phyloP scores from a whole-genome alignment of 2,329 filamentous ascomycete genomes.

The Fusarium euwallaceae region DNA sequence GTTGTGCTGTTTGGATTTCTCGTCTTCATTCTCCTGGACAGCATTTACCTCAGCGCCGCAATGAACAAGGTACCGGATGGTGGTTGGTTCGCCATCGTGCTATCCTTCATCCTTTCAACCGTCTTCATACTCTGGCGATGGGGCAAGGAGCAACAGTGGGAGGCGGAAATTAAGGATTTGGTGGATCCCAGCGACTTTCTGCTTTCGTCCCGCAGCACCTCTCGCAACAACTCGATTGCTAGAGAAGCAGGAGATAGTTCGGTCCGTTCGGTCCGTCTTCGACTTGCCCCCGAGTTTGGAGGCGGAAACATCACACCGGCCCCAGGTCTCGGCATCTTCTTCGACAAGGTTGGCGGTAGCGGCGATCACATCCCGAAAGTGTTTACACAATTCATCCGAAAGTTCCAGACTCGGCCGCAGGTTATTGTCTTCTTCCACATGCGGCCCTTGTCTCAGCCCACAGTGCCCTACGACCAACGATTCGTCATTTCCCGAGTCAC shows the following conservation, averaged over 20 bases:
- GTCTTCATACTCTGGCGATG: slow-evolving; percentile 83
- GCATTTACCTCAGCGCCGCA: slow-evolving; percentile 76
- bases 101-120: slow-evolving; percentile 71
- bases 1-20: slow-evolving; percentile 74
- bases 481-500: slow-evolving; percentile 60
- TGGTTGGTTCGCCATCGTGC: slow-evolving; percentile 81
- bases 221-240: slow-evolving; percentile 42
- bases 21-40: slow-evolving; percentile 75
- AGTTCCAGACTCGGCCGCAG: slow-evolving; percentile 76
- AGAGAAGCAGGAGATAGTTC: slow-evolving; percentile 31
- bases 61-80: slow-evolving; percentile 81
- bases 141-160: slow-evolving; percentile 84
- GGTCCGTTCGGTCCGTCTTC: slow-evolving; percentile 38
- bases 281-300: slow-evolving; percentile 56
- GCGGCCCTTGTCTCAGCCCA: slow-evolving; percentile 71
- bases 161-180: slow-evolving; percentile 73
- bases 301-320: slow-evolving; percentile 61
- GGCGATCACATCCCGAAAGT: slow-evolving; percentile 56
- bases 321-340: slow-evolving; percentile 77
- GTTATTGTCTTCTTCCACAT: slow-evolving; percentile 83
- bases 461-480: slow-evolving; percentile 62
- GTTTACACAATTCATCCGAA: slow-evolving; percentile 79
- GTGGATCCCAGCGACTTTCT: slow-evolving; percentile 60
- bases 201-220: slow-evolving; percentile 42
- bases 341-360: slow-evolving; percentile 81